A percentile compares a stretch with the other conserved stretches of the same genome.
Conservation (phyloP, 2,329 filamentous ascomycete species). For the Paraconiothyrium brasiliense region DNA sequence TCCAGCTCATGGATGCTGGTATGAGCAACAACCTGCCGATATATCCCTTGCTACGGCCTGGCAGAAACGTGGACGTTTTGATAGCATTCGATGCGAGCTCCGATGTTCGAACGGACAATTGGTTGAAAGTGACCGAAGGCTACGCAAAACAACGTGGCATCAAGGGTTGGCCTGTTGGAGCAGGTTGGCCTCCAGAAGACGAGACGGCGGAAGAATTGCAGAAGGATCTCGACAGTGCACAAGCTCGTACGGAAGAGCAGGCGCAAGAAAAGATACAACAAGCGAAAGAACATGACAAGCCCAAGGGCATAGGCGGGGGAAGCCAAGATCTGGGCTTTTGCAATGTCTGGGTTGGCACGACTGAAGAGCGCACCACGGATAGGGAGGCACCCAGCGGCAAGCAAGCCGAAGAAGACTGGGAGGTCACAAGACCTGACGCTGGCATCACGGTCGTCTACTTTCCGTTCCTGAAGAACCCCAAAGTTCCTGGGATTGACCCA, state of each 20-base stretch:
- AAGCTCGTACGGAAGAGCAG: slow-evolving; percentile 68
- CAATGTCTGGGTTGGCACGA: slow-evolving; percentile 93
- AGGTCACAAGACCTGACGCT: slow-evolving; percentile 78
- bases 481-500: slow-evolving; percentile 83
- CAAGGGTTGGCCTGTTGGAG: slow-evolving; percentile 92
- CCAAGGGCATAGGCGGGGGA: slow-evolving; percentile 41
- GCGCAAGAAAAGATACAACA: slow-evolving; percentile 70
- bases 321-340: slow-evolving; percentile 78
- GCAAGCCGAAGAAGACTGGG: slow-evolving; percentile 68
- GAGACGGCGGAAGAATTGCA: slow-evolving; percentile 69
- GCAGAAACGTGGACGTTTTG: slow-evolving; percentile 86
- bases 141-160: slow-evolving; percentile 90
- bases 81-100: slow-evolving; percentile 95
- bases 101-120: slow-evolving; percentile 93
- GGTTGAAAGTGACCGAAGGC: slow-evolving; percentile 92
- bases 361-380: slow-evolving; percentile 71
- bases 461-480: slow-evolving; percentile 84
- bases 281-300: slow-evolving; percentile 55
- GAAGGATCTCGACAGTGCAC: slow-evolving; percentile 72
- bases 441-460: slow-evolving; percentile 92
- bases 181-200: slow-evolving; percentile 83
- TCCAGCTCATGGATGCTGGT: slow-evolving; percentile 85
- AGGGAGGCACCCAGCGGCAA: slow-evolving; percentile 64
- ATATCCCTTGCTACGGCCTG: slow-evolving; percentile 89
- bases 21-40: slow-evolving; percentile 99